phyloP scores from a whole-genome alignment of 768 basidiomycete species.

The Hygrocybe punicea region DNA sequence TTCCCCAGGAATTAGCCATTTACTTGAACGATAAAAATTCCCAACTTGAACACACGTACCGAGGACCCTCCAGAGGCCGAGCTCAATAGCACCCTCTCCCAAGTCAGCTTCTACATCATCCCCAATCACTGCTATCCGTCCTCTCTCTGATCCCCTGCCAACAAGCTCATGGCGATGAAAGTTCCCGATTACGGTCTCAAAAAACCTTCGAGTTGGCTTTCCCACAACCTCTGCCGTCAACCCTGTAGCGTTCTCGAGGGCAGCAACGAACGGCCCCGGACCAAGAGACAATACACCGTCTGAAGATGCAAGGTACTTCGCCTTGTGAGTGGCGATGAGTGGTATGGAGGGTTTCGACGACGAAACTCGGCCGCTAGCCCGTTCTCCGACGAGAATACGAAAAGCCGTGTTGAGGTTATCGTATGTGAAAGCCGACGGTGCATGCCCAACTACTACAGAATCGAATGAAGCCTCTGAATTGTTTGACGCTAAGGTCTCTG shows the following conservation, averaged over 20 bases:
- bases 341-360: constrained; percentile 16
- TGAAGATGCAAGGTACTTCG: constrained; percentile 45
- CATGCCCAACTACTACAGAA: constrained; percentile 62
- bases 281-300: constrained; percentile 58
- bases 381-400: constrained; percentile 53
- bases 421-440: constrained; percentile 52
- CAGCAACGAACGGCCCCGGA: constrained; percentile 66
- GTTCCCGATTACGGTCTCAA: constrained; percentile 52
- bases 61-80: constrained; percentile 60
- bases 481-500: constrained; percentile 8
- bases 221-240: constrained; percentile 54
- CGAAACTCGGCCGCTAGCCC: background rate
- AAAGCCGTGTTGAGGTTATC: constrained; percentile 60
- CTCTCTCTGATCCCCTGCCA: constrained; percentile 11
- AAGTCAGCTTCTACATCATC: constrained; percentile 67
- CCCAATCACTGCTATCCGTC: constrained; percentile 53
- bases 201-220: constrained; percentile 60
- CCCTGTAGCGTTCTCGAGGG: constrained; percentile 54
- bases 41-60: constrained; percentile 39
- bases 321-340: constrained; percentile 60
- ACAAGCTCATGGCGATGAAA: constrained; percentile 19
- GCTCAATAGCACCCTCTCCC: constrained; percentile 56
- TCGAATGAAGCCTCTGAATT: constrained; percentile 36
- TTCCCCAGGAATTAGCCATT: background rate
- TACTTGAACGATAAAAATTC: constrained; percentile 2